Percentiles rank a stretch among this genome's conserved stretches.
Conservation (phyloP, 805 yeast species). For the Nakazawaea pomicola region DNA sequence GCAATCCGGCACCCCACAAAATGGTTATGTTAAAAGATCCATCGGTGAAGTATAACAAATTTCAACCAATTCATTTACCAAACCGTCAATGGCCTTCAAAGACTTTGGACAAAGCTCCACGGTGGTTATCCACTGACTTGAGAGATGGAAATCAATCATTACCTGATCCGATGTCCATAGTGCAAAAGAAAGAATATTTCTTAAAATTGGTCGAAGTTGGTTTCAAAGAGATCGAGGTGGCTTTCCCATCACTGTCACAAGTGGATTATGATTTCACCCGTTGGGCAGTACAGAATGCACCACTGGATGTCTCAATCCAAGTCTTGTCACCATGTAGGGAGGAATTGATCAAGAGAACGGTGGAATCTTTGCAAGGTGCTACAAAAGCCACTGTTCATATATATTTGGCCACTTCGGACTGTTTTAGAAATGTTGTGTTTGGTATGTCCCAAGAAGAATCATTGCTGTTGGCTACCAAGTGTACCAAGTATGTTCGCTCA, state of each 20-base stretch:
- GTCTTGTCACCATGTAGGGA: conserved; percentile 75
- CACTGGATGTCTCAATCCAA: conserved; percentile 73
- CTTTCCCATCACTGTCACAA: conserved; percentile 79
- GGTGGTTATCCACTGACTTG: conserved; percentile 81
- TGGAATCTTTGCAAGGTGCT: conserved; percentile 70
- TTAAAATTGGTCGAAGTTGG: conserved; percentile 66
- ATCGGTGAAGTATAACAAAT: conserved; percentile 54
- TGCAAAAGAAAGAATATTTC: conserved; percentile 70
- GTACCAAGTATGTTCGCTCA: conserved; percentile 55
- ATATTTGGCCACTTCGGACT: conserved; percentile 71
- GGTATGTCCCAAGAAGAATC: conserved; percentile 57
- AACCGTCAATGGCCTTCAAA: conserved; percentile 69
- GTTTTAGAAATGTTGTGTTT: conserved; percentile 70
- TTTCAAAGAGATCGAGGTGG: conserved; percentile 78
- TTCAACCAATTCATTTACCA: conserved; percentile 50
- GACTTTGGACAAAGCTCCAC: conserved; percentile 56
- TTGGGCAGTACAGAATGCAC: conserved; percentile 67
- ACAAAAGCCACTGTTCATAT: conserved; percentile 72
- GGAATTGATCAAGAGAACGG: conserved; percentile 63
- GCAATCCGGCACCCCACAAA: not conserved
- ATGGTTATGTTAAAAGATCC: conserved; percentile 49
- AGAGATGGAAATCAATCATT: conserved; percentile 83
- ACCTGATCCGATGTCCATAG: conserved; percentile 83
- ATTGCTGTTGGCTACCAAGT: conserved; percentile 53
- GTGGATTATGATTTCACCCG: conserved; percentile 78